Conservation (phyloP, 2,329 filamentous ascomycete species). For the Pseudonectria foliicola region DNA sequence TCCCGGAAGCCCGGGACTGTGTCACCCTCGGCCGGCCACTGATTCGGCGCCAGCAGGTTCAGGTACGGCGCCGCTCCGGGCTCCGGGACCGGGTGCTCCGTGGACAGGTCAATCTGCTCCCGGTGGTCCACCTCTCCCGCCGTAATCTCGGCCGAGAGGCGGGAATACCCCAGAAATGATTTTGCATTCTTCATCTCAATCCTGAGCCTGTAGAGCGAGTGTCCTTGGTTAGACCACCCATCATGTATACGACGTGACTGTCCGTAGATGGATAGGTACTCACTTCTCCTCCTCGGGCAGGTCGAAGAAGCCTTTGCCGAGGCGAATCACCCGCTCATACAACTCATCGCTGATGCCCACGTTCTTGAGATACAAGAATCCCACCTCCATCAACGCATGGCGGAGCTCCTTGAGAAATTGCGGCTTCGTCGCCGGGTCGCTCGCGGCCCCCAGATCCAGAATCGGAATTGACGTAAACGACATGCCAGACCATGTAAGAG, state of each 20-base stretch:
- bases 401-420: conserved; percentile 64
- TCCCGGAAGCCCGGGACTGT: conserved; percentile 61
- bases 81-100: conserved; percentile 60
- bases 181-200: conserved; percentile 69
- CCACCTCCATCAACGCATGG: conserved; percentile 74
- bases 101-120: conserved; percentile 82
- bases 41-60: conserved; percentile 69
- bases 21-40: conserved; percentile 61
- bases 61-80: conserved; percentile 61
- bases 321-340: conserved; percentile 55
- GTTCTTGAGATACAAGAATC: conserved; percentile 80
- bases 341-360: conserved; percentile 63
- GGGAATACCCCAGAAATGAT: conserved; percentile 65
- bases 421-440: conserved; percentile 59
- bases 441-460: conserved; percentile 64
- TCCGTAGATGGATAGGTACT: too few relatives aligned
- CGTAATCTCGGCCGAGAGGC: conserved; percentile 62
- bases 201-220: conserved; percentile 41
- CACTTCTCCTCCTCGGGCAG: conserved; percentile 70
- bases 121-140: conserved; percentile 70
- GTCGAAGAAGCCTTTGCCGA: conserved; percentile 70
- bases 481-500: conserved; percentile 31
- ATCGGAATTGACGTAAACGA: conserved; percentile 72
- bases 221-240: too few relatives aligned
- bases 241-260: too few relatives aligned